Percentiles rank a stretch among this genome's conserved stretches.
Conservation (phyloP, 805 yeast species). For the Cyberlindnera mississippiensis region DNA sequence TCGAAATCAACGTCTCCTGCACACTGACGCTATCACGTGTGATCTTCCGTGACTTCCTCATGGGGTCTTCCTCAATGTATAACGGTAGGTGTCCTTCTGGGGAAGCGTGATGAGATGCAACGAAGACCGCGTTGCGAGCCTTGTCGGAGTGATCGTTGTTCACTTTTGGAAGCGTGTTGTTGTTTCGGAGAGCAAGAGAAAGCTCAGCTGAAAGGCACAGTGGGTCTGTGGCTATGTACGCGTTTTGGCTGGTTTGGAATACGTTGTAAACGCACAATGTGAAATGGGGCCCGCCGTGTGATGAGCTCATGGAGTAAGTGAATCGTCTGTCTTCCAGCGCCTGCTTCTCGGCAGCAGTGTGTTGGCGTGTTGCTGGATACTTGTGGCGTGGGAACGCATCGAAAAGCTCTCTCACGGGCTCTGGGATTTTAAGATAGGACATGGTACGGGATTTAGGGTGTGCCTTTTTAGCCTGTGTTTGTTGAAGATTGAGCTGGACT, state of each 20-base stretch:
- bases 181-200: conserved; percentile 42
- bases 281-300: conserved; percentile 30
- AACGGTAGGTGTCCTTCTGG: conserved; percentile 50
- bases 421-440: conserved; percentile 32
- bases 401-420: conserved; percentile 41
- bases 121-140: conserved; percentile 34
- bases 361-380: conserved; percentile 35
- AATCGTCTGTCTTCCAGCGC: conserved; percentile 26
- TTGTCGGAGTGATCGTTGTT: conserved; percentile 14
- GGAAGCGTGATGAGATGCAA: conserved; percentile 47
- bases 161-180: conserved; percentile 38
- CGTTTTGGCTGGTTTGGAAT: conserved; percentile 27
- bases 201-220: conserved; percentile 46
- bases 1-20: conserved; percentile 33
- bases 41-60: conserved; percentile 27
- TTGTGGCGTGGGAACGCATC: conserved; percentile 47
- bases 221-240: conserved; percentile 54
- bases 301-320: conserved; percentile 11
- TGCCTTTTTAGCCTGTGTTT: no score
- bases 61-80: conserved; percentile 43
- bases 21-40: conserved; percentile 36
- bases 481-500: no score
- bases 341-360: conserved; percentile 26
- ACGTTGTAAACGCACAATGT: conserved; percentile 53
- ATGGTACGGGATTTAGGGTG: no score